A percentile compares a stretch with the other conserved stretches of the same genome.
Evolutionary conservation across 495 filamentous ascomycete genomes (phyloP).

Genomic region (Trichodelitschia bisporula): DNA sequence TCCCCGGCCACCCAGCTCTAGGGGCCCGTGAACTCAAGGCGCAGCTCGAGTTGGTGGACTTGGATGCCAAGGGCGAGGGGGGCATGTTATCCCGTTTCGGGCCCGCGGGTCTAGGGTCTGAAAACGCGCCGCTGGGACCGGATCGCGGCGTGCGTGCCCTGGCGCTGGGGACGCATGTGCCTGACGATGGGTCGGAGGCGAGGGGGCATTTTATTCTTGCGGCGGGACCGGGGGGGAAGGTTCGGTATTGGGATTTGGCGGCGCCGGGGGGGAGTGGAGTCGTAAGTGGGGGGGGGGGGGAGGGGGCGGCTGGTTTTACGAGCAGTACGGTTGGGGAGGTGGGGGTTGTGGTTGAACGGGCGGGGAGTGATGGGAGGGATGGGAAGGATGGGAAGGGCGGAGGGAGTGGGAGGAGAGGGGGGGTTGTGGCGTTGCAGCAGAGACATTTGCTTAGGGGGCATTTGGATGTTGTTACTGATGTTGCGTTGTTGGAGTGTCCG

Average conservation of each 20-base stretch:
- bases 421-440: constrained; percentile 74
- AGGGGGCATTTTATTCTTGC: constrained; percentile 53
- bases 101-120: constrained; percentile 32
- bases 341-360: constrained; percentile 6
- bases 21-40: too few species aligned
- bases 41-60: too few species aligned
- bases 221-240: constrained; percentile 68
- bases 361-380: constrained; percentile 12
- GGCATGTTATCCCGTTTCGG: constrained; percentile 78
- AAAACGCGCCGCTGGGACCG: constrained; percentile 17
- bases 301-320: constrained; percentile 12
- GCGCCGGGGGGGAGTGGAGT: constrained; percentile 48
- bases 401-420: constrained; percentile 35
- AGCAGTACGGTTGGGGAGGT: constrained; percentile 1
- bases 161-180: constrained; percentile 21
- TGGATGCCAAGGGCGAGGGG: constrained; percentile 74
- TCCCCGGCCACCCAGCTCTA: constrained; percentile 27
- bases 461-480: constrained; percentile 70
- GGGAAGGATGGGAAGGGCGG: constrained; percentile 12
- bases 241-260: constrained; percentile 76
- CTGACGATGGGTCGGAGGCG: constrained; percentile 33
- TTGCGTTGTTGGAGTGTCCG: constrained; percentile 65
- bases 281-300: constrained; percentile 43
- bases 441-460: constrained; percentile 60
- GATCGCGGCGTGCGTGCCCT: constrained; percentile 24